Base-by-base conservation (phyloP, 208 protist genomes). In the Crithidia acanthocephali region DNA sequence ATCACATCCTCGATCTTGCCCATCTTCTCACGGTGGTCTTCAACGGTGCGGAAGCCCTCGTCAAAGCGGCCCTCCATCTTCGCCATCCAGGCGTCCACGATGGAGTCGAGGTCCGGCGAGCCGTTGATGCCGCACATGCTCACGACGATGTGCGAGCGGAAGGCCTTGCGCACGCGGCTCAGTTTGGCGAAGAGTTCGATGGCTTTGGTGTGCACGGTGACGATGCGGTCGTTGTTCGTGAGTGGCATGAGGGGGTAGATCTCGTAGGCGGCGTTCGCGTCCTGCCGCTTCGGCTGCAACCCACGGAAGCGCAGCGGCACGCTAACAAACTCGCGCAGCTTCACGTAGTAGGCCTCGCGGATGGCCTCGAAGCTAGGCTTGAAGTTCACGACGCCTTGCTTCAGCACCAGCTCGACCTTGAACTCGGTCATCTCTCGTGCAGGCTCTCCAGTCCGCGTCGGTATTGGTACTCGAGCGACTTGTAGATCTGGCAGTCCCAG, bases 401-500 rank as follows among this genome's bases (percentile, higher is more conserved):
- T 97, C 71, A 97, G 98, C 11, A 98, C 88, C 6, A 99, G 77
- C 58, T 98, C 96, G 22, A 93, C 90, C 47, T 91, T 94, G 60
- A 98, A 93, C 64, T 95, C 87, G 63, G 96, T 87, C 79, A 98
- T 92, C 59, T 93, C 72, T 98, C 94, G 76, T 98, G 94, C 25
- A 98, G 80, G 33, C 59, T 86, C 81, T 98, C 96, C 40, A 98
- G 83, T 8, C 95, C 95, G 2, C 80, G 77, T 27, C 88, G 84
- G 79, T 99, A 99, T 82, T 98, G 97, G 62, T 95, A 85, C 76
- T 98, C 96, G 23, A 99, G 86, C 5, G 96, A 96, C 83, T 99
- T 99, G 95, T 98, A 99, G 50, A 99, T 92, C 73, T 99, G 97
- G 25, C 91, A 85, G 80, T 99, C 97, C 92, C 96, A 98, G 84